These are phyloP conservation scores for Tetracladium maxilliforme DNA, from an alignment of 2,329 filamentous ascomycete genomes.

Conservation along the genomic window DNA sequence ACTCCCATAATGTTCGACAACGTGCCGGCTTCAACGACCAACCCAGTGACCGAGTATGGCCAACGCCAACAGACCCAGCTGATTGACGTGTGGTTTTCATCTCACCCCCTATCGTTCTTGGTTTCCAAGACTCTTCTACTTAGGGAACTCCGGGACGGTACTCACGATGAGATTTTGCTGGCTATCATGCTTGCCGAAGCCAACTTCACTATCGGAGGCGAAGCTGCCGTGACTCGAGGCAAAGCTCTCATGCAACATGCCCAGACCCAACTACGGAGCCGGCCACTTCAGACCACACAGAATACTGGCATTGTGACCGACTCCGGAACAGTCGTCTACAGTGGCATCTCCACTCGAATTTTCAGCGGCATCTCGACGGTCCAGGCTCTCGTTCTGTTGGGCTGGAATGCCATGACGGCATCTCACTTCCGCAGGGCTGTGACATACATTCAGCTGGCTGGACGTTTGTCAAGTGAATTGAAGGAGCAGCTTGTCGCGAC, in stretches of 20 bases:
- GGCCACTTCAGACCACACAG: slow-evolving; percentile 9
- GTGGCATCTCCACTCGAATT: too few relatives aligned
- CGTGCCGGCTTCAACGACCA: too few relatives aligned
- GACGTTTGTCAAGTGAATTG: slow-evolving; percentile 15
- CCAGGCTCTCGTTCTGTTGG: too few relatives aligned
- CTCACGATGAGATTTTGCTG: slow-evolving; percentile 21
- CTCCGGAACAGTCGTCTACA: slow-evolving; percentile 16
- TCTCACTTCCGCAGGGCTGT: slow-evolving; percentile 16
- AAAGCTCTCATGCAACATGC: slow-evolving; percentile 19
- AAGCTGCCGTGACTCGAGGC: slow-evolving; percentile 12
- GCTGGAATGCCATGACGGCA: slow-evolving; percentile 19
- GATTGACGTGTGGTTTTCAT: slow-evolving; percentile 24
- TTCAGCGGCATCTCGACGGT: too few relatives aligned
- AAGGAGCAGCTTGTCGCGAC: slow-evolving; percentile 16
- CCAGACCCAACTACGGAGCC: slow-evolving; percentile 14
- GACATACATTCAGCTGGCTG: slow-evolving; percentile 19
- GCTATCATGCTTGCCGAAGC: slow-evolving; percentile 23
- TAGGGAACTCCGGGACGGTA: slow-evolving; percentile 20
- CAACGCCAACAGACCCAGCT: too few relatives aligned
- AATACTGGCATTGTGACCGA: slow-evolving; percentile 12
- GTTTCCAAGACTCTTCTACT: slow-evolving; percentile 25
- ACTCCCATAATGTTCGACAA: too few relatives aligned
- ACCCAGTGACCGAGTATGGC: too few relatives aligned
- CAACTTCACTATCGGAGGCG: slow-evolving; percentile 16
- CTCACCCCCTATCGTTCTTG: slow-evolving; percentile 22